Evolutionary conservation across 306 rosid genomes (phyloP).

Genomic region (Vigna radiata): DNA sequence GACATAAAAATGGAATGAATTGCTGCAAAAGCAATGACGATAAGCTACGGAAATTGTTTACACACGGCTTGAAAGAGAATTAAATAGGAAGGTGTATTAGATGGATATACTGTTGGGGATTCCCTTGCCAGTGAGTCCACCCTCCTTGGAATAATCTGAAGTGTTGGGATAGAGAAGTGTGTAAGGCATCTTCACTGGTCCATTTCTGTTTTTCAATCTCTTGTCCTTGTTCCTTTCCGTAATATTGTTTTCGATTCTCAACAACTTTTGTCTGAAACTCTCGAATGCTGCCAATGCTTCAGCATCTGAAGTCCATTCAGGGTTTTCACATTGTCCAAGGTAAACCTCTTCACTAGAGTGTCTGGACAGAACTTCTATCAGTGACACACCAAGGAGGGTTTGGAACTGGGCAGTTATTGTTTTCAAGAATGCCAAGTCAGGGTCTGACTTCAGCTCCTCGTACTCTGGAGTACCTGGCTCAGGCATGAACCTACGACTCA

Average conservation of each 20-base stretch:
- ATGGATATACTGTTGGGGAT: slow-evolving; percentile 93
- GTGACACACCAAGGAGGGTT: slow-evolving; percentile 84
- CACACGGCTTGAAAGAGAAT: neutral
- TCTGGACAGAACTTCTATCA: slow-evolving; percentile 80
- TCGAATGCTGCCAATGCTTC: slow-evolving; percentile 68
- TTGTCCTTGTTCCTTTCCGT: slow-evolving; percentile 60
- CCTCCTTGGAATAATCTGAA: slow-evolving; percentile 64
- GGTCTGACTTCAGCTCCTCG: slow-evolving; percentile 67
- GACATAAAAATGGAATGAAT: neutral
- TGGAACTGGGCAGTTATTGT: slow-evolving; percentile 92
- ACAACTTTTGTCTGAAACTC: slow-evolving; percentile 59
- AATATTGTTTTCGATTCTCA: slow-evolving; percentile 67
- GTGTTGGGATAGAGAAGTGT: slow-evolving; percentile 85
- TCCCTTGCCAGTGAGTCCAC: slow-evolving; percentile 93
- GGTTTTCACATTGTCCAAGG: slow-evolving; percentile 78
- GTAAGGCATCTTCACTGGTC: slow-evolving; percentile 76
- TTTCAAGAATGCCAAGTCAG: slow-evolving; percentile 76
- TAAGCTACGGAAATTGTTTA: neutral
- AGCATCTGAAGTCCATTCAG: slow-evolving; percentile 70
- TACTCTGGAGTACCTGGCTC: slow-evolving; percentile 84
- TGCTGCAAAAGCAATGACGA: neutral
- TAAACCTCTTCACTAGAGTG: slow-evolving; percentile 90
- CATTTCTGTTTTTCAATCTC: slow-evolving; percentile 77
- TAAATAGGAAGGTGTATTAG: slow-evolving; percentile 24
- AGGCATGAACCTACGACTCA: slow-evolving; percentile 95